Conservation (phyloP, 2,329 filamentous ascomycete species). For the Paracoccidioides lutzii region DNA sequence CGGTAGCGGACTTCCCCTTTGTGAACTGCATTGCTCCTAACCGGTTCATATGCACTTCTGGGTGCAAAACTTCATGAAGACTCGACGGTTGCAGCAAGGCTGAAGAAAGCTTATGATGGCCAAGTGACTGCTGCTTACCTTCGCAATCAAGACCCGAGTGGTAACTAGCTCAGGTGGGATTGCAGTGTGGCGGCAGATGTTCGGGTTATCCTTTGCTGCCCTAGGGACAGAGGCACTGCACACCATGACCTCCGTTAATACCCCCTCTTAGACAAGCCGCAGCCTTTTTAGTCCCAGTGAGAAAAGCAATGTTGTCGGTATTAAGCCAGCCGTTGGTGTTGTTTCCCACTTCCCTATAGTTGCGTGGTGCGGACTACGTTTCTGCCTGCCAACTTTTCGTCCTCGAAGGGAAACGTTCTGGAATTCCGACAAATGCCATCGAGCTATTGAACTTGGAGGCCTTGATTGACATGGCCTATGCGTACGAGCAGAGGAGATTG, state of each 20-base stretch:
- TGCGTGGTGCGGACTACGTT: conserved; percentile 43
- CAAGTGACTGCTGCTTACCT: conserved; percentile 50
- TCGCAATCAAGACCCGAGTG: conserved; percentile 47
- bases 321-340: conserved; percentile 55
- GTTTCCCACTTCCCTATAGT: conserved; percentile 41
- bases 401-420: conserved; percentile 47
- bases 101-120: conserved; percentile 48
- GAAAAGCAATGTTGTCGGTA: conserved; percentile 50
- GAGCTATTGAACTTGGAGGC: conserved; percentile 45
- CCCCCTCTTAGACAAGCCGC: conserved; percentile 1
- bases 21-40: conserved; percentile 12
- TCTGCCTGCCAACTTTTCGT: conserved; percentile 42
- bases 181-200: conserved; percentile 44
- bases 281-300: conserved; percentile 8
- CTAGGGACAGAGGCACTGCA: conserved; percentile 44
- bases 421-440: conserved; percentile 50
- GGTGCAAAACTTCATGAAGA: conserved; percentile 46
- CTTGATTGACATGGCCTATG: conserved; percentile 54
- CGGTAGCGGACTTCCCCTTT: not conserved
- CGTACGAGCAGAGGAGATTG: conserved; percentile 51
- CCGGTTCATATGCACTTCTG: conserved; percentile 51
- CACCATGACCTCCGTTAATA: not conserved
- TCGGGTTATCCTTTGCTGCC: conserved; percentile 47
- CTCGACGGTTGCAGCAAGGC: conserved; percentile 45
- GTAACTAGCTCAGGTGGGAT: conserved; percentile 52